These are phyloP conservation scores for Ogataea nonfermentans DNA, from an alignment of 805 yeast genomes.

Conservation along the genomic window DNA sequence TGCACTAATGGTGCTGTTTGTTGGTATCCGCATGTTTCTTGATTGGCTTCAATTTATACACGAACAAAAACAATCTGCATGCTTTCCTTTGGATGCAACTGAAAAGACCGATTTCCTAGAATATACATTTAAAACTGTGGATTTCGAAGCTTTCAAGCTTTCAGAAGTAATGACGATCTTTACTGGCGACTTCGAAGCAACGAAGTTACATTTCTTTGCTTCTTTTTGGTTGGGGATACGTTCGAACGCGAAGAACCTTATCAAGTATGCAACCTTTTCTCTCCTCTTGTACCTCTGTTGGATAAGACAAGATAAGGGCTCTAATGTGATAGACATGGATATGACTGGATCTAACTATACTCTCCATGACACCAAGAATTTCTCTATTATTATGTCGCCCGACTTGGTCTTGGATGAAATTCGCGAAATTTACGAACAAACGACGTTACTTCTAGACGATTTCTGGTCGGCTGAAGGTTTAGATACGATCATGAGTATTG, in stretches of 20 bases:
- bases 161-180: conserved; percentile 3
- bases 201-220: conserved; percentile 5
- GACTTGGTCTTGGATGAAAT: neutral
- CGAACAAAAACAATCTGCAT: conserved; percentile 14
- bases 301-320: neutral
- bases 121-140: conserved; percentile 13
- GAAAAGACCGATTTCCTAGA: conserved; percentile 13
- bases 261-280: conserved; percentile 5
- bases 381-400: neutral
- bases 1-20: neutral
- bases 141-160: conserved; percentile 14
- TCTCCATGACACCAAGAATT: neutral
- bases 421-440: neutral
- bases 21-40: conserved; percentile 12
- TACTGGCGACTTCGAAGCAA: conserved; percentile 1
- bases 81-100: conserved; percentile 3
- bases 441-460: neutral
- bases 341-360: neutral
- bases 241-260: conserved; percentile 11
- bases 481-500: neutral
- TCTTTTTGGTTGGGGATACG: conserved; percentile 20
- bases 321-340: neutral
- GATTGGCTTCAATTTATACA: conserved; percentile 18
- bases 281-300: neutral
- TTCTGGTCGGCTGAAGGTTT: neutral